Evolutionary conservation across 345 rosid species (phyloP), one percentile per base, ranked within the genome.

Genomic region (Gossypium sturtianum): DNA sequence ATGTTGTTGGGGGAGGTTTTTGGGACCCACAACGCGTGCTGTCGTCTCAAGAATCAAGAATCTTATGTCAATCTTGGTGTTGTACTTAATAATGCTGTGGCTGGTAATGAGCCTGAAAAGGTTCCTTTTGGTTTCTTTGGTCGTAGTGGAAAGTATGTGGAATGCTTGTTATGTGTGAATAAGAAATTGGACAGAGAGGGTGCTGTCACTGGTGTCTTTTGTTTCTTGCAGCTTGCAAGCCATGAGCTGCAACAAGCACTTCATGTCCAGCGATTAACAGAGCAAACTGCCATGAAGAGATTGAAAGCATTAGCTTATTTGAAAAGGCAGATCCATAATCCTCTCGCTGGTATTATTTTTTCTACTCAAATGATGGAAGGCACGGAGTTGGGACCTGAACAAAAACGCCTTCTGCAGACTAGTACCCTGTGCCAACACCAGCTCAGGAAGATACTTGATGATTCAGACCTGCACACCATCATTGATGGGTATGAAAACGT

Each of bases 171-270:
- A 78, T 89, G 97, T 48, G 87, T 90, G 83, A 90, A 85, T 79
- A 92, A 92, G 87, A 94, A 90, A 82, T 71, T 91, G 79, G 94
- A 89, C 75, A 58, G 93, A 70, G 97, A 90, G 72, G 97, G 93
- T 76, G 84, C 83, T 3, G 82, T 89, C 74, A 88, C 92, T 0
- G 98, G 98, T 9, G 84, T 89, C 47, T 92, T 94, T 83, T 94
- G 98, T 89, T 94, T 94, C 85, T 80, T 94, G 86, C 98, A 94
- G 84, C 97, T 94, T 10, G 93, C 97, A 2, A 94, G 98, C 82
- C 88, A 75, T 65, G 97, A 94, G 81, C 86, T 94, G 84, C 97
- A 94, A 77, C 93, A 88, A 80, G 97, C 98, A 10, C 89, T 94
- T 61, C 97, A 90, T 80, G 80, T 94, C 66, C 98, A 94, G 84